Evolutionary conservation across 2,329 filamentous ascomycete genomes (phyloP), one percentile per base, ranked within the genome.

Genomic region (Akanthomyces uredinophilus): DNA sequence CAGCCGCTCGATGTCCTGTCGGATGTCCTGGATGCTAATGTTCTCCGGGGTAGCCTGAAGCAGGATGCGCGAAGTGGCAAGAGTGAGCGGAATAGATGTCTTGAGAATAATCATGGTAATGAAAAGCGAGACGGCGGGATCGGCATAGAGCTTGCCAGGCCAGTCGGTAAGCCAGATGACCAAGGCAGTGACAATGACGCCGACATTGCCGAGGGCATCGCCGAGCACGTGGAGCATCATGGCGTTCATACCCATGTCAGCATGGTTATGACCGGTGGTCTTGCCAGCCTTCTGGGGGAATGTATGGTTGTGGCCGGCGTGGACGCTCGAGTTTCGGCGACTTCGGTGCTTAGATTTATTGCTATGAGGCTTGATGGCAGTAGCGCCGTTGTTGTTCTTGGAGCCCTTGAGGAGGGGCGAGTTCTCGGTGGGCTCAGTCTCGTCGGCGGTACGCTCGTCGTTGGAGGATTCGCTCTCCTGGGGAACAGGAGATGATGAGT

Each of bases 191-290:
- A 82, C 81, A 65, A 96, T 96, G 67, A 96, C 91, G 68, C 91
- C 92, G 60, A 96, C 84, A 71, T 96, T 96, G 67, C 91, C 92
- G 3, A 96, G 83, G 51, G 91, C 91, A 74, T 96, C 91, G 47
- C 92, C 91, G 66, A 96, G 83, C 49, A 90, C 87, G 69, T 90
- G 87, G 32, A 90, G 80, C 63, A 93, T 78, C 79, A 93, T 88
- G 57, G 89, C 90, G 58, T 91, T 90, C 94, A 99, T 98, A 74
- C 96, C 96, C 80, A 99, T 89, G 71, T 99, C 93, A 63, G 80
- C 88, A 72, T 96, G 92, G 65, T 80, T 90, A 73, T 96, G 92
- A 35, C 89, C 86, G 67, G 87, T 84, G 64, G 85, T 83, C 64
- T 85, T 82, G 49, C 67, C 70, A 16, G 80, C 73, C 62, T 88